These are phyloP conservation scores for Citrus maxima DNA, from an alignment of 345 rosid species.

Conservation along the genomic window DNA sequence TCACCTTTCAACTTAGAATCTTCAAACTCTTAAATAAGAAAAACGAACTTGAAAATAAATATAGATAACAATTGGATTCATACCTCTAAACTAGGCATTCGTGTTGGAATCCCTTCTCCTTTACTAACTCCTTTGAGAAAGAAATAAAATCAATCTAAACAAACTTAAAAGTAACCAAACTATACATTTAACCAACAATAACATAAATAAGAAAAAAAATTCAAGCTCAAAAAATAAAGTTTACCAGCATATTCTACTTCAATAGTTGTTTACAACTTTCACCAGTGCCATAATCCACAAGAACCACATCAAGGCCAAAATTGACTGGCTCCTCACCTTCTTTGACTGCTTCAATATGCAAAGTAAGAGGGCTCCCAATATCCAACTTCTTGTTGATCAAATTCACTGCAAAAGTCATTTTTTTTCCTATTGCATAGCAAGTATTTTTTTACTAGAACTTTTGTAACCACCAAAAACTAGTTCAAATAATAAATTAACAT, in stretches of 20 bases:
- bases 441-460: constrained; percentile 39
- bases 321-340: constrained; percentile 67
- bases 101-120: constrained; percentile 11
- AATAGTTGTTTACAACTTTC: constrained; percentile 60
- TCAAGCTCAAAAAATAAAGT: not conserved
- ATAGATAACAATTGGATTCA: not conserved
- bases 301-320: constrained; percentile 68
- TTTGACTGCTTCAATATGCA: constrained; percentile 57
- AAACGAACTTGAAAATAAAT: not conserved
- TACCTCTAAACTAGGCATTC: constrained; percentile 24
- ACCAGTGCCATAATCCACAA: constrained; percentile 61
- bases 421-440: constrained; percentile 60
- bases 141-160: not conserved
- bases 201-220: not conserved
- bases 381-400: constrained; percentile 62
- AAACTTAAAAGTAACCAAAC: not conserved
- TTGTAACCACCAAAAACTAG: constrained; percentile 69
- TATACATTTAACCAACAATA: not conserved
- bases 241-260: constrained; percentile 41
- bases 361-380: constrained; percentile 27
- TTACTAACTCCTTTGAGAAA: constrained; percentile 18
- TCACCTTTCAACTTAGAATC: not conserved
- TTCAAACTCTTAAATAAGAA: not conserved
- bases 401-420: constrained; percentile 71
- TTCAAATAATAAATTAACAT: not conserved